A percentile compares a stretch with the other conserved stretches of the same genome.
These are phyloP conservation scores for Colletotrichum lupini DNA, from an alignment of 2,329 filamentous ascomycete genomes.

Conservation along the genomic window DNA sequence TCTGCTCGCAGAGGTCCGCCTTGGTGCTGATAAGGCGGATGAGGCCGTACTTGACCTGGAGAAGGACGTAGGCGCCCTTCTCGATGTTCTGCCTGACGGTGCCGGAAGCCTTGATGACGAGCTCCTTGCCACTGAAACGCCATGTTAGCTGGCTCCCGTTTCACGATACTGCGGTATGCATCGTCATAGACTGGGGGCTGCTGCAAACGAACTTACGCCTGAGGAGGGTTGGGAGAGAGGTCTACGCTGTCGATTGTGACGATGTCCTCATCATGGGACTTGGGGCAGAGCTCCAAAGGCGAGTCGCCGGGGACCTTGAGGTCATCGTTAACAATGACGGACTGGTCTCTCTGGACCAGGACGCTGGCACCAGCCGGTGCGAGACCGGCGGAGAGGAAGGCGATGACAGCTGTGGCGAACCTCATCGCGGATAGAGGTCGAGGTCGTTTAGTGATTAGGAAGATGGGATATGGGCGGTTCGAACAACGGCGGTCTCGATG, in stretches of 20 bases:
- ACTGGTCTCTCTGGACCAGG: constrained; percentile 60
- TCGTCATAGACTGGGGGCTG: neutral
- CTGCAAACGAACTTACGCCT: constrained; percentile 71
- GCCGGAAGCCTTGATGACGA: constrained; percentile 83
- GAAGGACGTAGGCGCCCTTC: constrained; percentile 81
- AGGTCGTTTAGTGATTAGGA: neutral
- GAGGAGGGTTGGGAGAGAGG: constrained; percentile 85
- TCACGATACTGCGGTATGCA: constrained; percentile 4
- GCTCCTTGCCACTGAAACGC: constrained; percentile 73
- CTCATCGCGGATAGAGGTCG: constrained; percentile 47
- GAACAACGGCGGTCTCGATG: neutral
- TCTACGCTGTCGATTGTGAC: constrained; percentile 84
- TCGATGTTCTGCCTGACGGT: constrained; percentile 78
- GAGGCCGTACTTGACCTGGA: constrained; percentile 93
- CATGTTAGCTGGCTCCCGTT: constrained; percentile 28
- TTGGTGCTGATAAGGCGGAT: constrained; percentile 87
- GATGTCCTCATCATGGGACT: constrained; percentile 75
- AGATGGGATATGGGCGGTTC: neutral
- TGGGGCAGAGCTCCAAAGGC: constrained; percentile 81
- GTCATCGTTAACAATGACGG: constrained; percentile 60
- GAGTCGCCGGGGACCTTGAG: constrained; percentile 84
- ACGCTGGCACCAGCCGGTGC: constrained; percentile 57
- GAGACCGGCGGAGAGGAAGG: constrained; percentile 57
- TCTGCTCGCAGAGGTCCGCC: constrained; percentile 89
- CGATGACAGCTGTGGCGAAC: constrained; percentile 54